These are phyloP conservation scores for Pseudocercospora eumusae DNA, from an alignment of 2,329 filamentous ascomycete genomes.

Conservation along the genomic window DNA sequence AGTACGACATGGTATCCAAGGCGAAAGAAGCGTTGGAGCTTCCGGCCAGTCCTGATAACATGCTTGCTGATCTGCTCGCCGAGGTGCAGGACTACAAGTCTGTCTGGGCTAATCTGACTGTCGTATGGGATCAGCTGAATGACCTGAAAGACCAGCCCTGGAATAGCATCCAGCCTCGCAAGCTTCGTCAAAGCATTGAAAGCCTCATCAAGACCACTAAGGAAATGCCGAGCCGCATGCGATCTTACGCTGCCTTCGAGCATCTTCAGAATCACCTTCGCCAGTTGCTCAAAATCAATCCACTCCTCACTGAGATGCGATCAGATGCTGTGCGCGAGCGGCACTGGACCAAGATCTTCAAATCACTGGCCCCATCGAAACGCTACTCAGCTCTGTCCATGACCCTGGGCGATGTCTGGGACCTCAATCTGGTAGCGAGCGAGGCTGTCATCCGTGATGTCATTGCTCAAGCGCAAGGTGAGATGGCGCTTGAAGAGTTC, in stretches of 20 bases:
- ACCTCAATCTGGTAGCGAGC: constrained; percentile 84
- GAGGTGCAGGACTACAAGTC: constrained; percentile 99
- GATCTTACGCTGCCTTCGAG: constrained; percentile 99
- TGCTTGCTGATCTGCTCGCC: constrained; percentile 82
- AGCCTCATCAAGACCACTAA: constrained; percentile 96
- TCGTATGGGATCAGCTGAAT: constrained; percentile 94
- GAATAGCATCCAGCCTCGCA: constrained; percentile 93
- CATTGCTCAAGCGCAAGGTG: constrained; percentile 91
- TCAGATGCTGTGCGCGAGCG: constrained; percentile 94
- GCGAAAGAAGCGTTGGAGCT: constrained; percentile 96
- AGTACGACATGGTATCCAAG: constrained; percentile 90
- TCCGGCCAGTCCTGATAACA: constrained; percentile 74
- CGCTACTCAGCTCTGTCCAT: constrained; percentile 92
- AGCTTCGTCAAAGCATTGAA: constrained; percentile 85
- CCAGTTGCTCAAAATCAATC: constrained; percentile 86
- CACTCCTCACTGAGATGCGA: constrained; percentile 83
- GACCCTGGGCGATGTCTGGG: constrained; percentile 98
- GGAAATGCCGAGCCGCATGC: constrained; percentile 98
- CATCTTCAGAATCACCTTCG: constrained; percentile 91
- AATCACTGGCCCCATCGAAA: constrained; percentile 86
- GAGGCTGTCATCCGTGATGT: constrained; percentile 89
- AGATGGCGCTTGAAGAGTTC: constrained; percentile 98
- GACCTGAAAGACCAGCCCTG: constrained; percentile 90
- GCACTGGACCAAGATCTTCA: constrained; percentile 98
- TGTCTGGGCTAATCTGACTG: constrained; percentile 92